Evolutionary conservation across 495 filamentous ascomycete species (phyloP).

Genomic region (Chaetomidium leptoderma): DNA sequence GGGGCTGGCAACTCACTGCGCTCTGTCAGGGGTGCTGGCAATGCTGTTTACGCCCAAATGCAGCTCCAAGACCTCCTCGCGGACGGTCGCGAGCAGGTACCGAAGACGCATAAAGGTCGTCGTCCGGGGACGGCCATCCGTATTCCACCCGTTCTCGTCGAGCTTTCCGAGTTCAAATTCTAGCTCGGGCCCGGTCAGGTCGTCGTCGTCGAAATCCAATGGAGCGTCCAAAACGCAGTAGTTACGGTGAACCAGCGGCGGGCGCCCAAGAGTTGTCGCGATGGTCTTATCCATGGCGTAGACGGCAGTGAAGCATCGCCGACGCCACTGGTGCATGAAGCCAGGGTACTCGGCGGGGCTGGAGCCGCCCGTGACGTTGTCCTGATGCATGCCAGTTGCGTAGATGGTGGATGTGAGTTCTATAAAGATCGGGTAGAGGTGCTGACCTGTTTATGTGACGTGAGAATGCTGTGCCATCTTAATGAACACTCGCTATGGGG

Average conservation of each 20-base stretch:
- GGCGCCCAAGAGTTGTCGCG: conserved; percentile 13
- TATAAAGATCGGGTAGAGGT: conserved; percentile 14
- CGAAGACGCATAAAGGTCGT: conserved; percentile 17
- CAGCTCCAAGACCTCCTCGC: conserved; percentile 11
- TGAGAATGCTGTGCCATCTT: background rate
- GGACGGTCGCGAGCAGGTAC: conserved; percentile 11
- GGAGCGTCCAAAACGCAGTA: conserved; percentile 16
- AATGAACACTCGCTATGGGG: background rate
- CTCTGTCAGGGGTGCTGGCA: background rate
- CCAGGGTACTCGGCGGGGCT: conserved; percentile 1
- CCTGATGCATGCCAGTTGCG: conserved; percentile 14
- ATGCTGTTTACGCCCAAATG: conserved; percentile 11
- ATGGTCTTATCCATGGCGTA: conserved; percentile 16
- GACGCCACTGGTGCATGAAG: conserved; percentile 18
- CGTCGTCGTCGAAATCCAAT: conserved; percentile 15
- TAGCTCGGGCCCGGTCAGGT: conserved; percentile 7
- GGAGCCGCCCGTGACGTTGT: background rate
- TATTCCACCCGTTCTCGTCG: conserved; percentile 12
- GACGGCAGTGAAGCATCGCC: conserved; percentile 15
- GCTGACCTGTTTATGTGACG: conserved; percentile 1
- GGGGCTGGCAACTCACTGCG: background rate
- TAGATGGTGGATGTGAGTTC: conserved; percentile 15
- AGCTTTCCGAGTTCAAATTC: conserved; percentile 12
- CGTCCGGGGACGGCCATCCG: conserved; percentile 6
- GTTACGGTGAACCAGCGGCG: conserved; percentile 12